These are phyloP conservation scores for Xylariaceae sp. DNA, from an alignment of 2,329 filamentous ascomycete genomes.

Conservation along the genomic window DNA sequence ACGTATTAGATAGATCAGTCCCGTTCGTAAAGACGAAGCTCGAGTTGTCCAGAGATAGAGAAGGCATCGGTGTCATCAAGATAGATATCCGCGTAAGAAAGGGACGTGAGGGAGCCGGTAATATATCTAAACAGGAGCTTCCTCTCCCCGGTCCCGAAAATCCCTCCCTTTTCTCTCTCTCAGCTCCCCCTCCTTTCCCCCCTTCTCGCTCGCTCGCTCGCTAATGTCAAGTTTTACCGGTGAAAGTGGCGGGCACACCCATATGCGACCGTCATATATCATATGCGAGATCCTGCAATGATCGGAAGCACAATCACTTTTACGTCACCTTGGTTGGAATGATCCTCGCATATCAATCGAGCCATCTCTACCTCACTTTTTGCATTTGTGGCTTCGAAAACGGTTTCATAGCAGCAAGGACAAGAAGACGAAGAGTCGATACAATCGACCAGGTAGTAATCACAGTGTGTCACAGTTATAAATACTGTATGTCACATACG, in stretches of 20 bases:
- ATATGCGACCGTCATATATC: neutral
- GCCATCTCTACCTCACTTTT: slow-evolving; percentile 2
- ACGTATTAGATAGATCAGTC: too few relatives aligned
- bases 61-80: neutral
- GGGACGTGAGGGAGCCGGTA: neutral
- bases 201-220: too few relatives aligned
- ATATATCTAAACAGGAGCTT: neutral
- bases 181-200: too few relatives aligned
- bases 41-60: neutral
- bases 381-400: slow-evolving; percentile 1
- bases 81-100: neutral
- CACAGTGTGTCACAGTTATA: too few relatives aligned
- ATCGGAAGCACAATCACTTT: slow-evolving; percentile 2
- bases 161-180: neutral
- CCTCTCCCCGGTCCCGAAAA: neutral
- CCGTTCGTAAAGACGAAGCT: neutral
- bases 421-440: neutral
- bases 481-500: too few relatives aligned
- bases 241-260: neutral
- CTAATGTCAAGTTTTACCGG: neutral
- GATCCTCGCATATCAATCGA: slow-evolving; percentile 6
- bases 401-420: neutral
- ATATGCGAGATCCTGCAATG: neutral
- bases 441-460: too few relatives aligned
- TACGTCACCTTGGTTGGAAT: slow-evolving; percentile 11